These are phyloP conservation scores for Rhizopogon vinicolor DNA, from an alignment of 768 basidiomycete genomes.

Conservation along the genomic window DNA sequence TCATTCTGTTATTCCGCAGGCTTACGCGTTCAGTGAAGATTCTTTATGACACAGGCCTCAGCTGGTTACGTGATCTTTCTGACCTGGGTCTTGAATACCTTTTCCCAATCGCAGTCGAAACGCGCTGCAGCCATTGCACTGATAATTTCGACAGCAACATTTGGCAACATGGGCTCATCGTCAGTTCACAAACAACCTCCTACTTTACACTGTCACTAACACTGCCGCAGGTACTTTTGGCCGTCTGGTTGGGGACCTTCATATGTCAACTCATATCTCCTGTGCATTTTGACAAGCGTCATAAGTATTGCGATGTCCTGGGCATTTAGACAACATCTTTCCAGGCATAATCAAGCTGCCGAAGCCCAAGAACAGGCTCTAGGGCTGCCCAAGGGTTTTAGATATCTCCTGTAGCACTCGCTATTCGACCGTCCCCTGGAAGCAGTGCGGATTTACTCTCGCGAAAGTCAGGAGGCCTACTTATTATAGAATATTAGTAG, in stretches of 20 bases:
- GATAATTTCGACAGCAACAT: constrained; percentile 73
- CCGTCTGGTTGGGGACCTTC: constrained; percentile 63
- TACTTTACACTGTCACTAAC: neutral
- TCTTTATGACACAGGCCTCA: constrained; percentile 71
- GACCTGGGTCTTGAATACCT: constrained; percentile 46
- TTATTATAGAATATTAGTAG: too few species aligned
- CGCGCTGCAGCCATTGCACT: constrained; percentile 80
- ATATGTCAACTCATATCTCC: constrained; percentile 67
- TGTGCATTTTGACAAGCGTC: constrained; percentile 59
- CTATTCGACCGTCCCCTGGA: neutral
- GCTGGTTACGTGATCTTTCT: constrained; percentile 64
- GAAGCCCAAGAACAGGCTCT: constrained; percentile 34
- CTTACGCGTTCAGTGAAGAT: constrained; percentile 34
- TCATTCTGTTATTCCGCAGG: neutral
- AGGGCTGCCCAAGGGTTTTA: constrained; percentile 31
- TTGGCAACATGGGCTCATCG: constrained; percentile 79
- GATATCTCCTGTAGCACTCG: constrained; percentile 37
- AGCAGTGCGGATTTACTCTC: neutral
- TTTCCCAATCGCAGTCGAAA: constrained; percentile 79
- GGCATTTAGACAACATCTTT: constrained; percentile 39
- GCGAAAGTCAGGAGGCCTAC: too few species aligned
- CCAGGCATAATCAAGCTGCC: constrained; percentile 31
- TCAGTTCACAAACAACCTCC: constrained; percentile 34
- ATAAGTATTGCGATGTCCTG: constrained; percentile 45
- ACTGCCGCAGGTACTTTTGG: constrained; percentile 51